A percentile compares a stretch with the other conserved stretches of the same genome.
phyloP scores from a whole-genome alignment of 2,329 filamentous ascomycete genomes.

The Corinectria fuckeliana region DNA sequence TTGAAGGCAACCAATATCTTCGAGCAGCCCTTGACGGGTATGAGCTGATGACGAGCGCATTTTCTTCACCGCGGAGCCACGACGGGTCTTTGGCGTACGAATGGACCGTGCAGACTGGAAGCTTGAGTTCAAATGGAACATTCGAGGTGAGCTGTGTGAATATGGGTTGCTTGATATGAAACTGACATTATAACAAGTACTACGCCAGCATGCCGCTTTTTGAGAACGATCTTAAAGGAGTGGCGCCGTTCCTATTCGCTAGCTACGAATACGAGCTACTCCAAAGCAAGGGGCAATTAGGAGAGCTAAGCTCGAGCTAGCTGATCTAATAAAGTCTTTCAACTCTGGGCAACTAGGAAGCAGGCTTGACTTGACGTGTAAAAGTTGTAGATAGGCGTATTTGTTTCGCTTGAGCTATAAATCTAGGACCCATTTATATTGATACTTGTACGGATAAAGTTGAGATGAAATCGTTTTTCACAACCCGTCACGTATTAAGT shows the following conservation, averaged over 20 bases:
- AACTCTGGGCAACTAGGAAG: too few relatives aligned
- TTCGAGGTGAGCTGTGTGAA: conserved; percentile 57
- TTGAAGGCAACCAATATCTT: conserved; percentile 38
- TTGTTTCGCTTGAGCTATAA: too few relatives aligned
- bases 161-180: conserved; percentile 45
- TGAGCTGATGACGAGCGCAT: conserved; percentile 37
- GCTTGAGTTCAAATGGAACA: conserved; percentile 52
- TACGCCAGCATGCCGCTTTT: conserved; percentile 35
- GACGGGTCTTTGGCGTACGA: conserved; percentile 51
- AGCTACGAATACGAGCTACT: conserved; percentile 34
- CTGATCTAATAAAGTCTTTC: background rate
- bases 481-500: too few relatives aligned
- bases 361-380: too few relatives aligned
- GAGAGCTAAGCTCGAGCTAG: too few relatives aligned
- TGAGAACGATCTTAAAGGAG: conserved; percentile 36
- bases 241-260: conserved; percentile 33
- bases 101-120: conserved; percentile 58
- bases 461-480: too few relatives aligned
- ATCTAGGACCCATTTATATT: too few relatives aligned
- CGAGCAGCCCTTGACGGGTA: conserved; percentile 24
- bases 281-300: background rate
- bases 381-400: too few relatives aligned
- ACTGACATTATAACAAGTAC: conserved; percentile 26
- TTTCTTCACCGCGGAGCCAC: conserved; percentile 48
- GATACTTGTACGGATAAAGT: too few relatives aligned